These are phyloP conservation scores for Tephrocybe sp. DNA, from an alignment of 768 basidiomycete species.

Conservation along the genomic window DNA sequence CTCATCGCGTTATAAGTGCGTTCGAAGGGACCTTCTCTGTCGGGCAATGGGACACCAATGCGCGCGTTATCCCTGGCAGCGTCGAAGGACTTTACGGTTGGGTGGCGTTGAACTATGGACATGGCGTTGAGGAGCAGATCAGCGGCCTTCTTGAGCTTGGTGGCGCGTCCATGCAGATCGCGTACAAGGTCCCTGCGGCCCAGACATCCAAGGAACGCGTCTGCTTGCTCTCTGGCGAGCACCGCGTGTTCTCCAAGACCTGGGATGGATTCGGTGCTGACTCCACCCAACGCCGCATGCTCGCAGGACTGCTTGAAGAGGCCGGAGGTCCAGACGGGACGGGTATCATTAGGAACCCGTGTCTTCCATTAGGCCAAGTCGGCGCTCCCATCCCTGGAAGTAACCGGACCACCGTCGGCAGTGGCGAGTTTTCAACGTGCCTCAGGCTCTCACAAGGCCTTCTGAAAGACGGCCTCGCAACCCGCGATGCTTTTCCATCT, in stretches of 20 bases:
- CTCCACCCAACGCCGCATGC: not conserved
- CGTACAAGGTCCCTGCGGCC: constrained; percentile 10
- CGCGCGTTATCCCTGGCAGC: constrained; percentile 11
- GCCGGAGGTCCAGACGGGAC: constrained; percentile 5
- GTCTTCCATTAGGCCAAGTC: constrained; percentile 8
- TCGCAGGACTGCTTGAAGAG: not conserved
- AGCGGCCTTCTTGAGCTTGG: constrained; percentile 9
- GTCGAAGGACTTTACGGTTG: constrained; percentile 13
- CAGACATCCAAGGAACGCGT: no score
- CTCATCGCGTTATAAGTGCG: not conserved
- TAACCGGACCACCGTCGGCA: constrained; percentile 8
- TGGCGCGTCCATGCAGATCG: constrained; percentile 16
- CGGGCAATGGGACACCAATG: constrained; percentile 1
- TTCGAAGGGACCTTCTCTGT: not conserved
- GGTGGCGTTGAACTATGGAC: constrained; percentile 13
- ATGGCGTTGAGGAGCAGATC: constrained; percentile 7
- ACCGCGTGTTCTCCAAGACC: constrained; percentile 8
- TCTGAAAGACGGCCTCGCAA: constrained; percentile 6
- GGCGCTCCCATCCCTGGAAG: not conserved
- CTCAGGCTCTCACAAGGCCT: not conserved
- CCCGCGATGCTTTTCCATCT: constrained; percentile 10
- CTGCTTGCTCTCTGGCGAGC: no score
- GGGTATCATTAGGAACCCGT: constrained; percentile 6
- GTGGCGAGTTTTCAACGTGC: constrained; percentile 12
- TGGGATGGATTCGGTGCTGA: constrained; percentile 15